Percentiles rank a stretch among this genome's conserved stretches.
These are phyloP conservation scores for Aspergillus chevalieri DNA, from an alignment of 2,329 filamentous ascomycete genomes.

Conservation along the genomic window DNA sequence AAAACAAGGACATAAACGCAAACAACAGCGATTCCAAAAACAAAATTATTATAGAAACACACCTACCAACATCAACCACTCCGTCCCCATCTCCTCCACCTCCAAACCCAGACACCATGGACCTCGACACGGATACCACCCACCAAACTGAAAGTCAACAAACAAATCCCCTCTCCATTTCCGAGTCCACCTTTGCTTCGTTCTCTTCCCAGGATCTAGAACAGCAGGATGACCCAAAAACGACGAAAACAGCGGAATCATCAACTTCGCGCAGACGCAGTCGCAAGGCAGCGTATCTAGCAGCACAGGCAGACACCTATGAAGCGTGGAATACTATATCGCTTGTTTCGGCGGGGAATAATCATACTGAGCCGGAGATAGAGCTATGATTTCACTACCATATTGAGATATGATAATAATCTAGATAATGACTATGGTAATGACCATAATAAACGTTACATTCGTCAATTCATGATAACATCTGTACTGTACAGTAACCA, in stretches of 20 bases:
- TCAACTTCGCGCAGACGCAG: neutral
- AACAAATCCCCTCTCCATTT: slow-evolving; percentile 8
- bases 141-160: neutral
- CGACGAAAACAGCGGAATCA: neutral
- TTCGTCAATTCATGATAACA: neutral
- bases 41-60: neutral
- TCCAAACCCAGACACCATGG: neutral
- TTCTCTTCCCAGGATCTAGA: slow-evolving; percentile 3
- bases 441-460: neutral
- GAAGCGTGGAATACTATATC: slow-evolving; percentile 38
- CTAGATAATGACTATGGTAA: neutral
- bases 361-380: slow-evolving; percentile 37
- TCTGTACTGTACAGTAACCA: neutral
- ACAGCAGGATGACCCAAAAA: neutral
- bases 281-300: slow-evolving; percentile 34
- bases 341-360: slow-evolving; percentile 39
- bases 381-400: slow-evolving; percentile 30
- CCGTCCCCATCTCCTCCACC: neutral
- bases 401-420: neutral
- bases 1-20: neutral
- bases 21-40: neutral
- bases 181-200: slow-evolving; percentile 11
- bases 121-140: neutral
- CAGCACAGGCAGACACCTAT: slow-evolving; percentile 37
- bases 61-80: neutral